Conservation (phyloP, 805 yeast species). For the Lipomyces spencermartinsiae region DNA sequence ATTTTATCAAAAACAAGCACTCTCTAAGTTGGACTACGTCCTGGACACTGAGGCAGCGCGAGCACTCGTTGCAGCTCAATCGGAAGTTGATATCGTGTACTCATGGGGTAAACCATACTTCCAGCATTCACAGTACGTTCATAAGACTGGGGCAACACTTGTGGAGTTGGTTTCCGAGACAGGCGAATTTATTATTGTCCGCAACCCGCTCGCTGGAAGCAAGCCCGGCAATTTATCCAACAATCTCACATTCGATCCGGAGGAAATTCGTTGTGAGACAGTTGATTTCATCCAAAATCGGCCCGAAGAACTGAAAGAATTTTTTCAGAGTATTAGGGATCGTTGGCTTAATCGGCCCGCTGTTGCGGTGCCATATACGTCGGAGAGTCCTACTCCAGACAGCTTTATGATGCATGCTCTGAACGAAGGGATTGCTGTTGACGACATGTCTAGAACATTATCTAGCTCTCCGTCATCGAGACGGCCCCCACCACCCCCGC, state of each 20-base stretch:
- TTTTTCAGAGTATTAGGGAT: conserved; percentile 25
- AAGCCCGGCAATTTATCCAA: conserved; percentile 11
- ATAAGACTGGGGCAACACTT: conserved; percentile 84
- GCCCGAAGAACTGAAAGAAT: conserved; percentile 23
- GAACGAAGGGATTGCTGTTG: conserved; percentile 11
- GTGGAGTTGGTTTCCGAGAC: conserved; percentile 50
- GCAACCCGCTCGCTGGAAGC: conserved; percentile 33
- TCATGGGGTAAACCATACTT: conserved; percentile 92
- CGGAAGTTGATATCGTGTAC: conserved; percentile 69
- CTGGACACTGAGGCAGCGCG: conserved; percentile 78
- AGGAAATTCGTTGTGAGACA: conserved; percentile 30
- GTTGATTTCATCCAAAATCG: conserved; percentile 32
- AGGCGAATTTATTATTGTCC: conserved; percentile 33
- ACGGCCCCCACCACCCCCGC: conserved; percentile 34
- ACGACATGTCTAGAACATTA: conserved; percentile 20
- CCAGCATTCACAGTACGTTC: conserved; percentile 87
- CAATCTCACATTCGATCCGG: conserved; percentile 23
- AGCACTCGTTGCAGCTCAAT: conserved; percentile 40
- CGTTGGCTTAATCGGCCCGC: conserved; percentile 32
- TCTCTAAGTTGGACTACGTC: conserved; percentile 74
- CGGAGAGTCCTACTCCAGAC: conserved; percentile 33
- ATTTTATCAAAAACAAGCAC: conserved; percentile 77
- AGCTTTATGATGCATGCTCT: conserved; percentile 16
- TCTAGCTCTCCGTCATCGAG: conserved; percentile 27
- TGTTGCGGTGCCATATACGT: conserved; percentile 35